phyloP scores from a whole-genome alignment of 352 stramenopile species.

The Elongisporangium anandrum region DNA sequence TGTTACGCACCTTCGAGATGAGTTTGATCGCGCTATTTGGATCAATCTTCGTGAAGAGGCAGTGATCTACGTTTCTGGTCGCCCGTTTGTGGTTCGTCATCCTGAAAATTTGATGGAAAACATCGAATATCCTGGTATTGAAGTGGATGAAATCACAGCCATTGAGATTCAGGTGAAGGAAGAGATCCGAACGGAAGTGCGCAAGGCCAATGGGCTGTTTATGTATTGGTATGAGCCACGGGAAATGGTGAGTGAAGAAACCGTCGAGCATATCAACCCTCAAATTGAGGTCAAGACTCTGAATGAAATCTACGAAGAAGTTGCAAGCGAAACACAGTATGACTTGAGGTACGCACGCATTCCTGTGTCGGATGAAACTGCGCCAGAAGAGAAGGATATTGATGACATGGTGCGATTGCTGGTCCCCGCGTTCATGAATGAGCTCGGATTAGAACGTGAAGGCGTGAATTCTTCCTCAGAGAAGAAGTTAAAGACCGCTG shows the following conservation, averaged over 20 bases:
- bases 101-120: constrained; percentile 81
- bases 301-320: constrained; percentile 63
- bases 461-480: constrained; percentile 2
- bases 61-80: constrained; percentile 86
- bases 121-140: constrained; percentile 85
- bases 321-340: constrained; percentile 38
- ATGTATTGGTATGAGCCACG: constrained; percentile 83
- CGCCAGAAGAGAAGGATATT: constrained; percentile 86
- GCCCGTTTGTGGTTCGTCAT: constrained; percentile 84
- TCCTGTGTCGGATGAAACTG: constrained; percentile 88
- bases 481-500: constrained; percentile 46
- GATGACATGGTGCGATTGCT: constrained; percentile 84
- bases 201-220: constrained; percentile 68
- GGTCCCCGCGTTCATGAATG: constrained; percentile 55
- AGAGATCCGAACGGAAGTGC: constrained; percentile 78
- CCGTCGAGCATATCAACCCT: constrained; percentile 74
- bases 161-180: constrained; percentile 85
- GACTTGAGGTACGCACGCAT: constrained; percentile 80
- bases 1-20: constrained; percentile 38
- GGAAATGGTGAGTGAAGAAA: constrained; percentile 78
- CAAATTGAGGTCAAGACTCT: constrained; percentile 74
- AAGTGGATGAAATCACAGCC: constrained; percentile 83
- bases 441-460: constrained; percentile 32
- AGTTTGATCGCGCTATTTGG: constrained; percentile 79
- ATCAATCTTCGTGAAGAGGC: constrained; percentile 90